A percentile compares a stretch with the other conserved stretches of the same genome.
Evolutionary conservation across 495 filamentous ascomycete species (phyloP).

Genomic region (Tuber umbilicatum): DNA sequence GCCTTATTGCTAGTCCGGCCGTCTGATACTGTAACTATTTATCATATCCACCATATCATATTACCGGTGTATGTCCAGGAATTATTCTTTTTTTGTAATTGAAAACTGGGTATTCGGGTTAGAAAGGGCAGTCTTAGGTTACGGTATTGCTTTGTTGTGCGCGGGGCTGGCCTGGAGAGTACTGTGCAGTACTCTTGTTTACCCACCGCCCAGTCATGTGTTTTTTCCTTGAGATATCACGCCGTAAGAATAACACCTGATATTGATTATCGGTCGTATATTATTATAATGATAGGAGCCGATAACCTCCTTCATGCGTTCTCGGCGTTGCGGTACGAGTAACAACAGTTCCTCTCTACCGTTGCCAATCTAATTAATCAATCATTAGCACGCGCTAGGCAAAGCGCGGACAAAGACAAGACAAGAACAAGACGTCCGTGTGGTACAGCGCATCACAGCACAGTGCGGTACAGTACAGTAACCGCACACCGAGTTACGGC

Average conservation of each 20-base stretch:
- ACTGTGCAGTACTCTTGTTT: background rate
- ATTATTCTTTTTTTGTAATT: background rate
- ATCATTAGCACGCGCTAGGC: background rate
- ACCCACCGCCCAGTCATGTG: background rate
- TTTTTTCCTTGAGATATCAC: background rate
- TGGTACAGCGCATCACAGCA: no score
- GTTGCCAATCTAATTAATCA: background rate
- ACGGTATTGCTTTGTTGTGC: background rate
- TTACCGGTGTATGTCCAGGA: background rate
- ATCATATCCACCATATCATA: background rate
- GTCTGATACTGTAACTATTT: background rate
- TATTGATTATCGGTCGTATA: no score
- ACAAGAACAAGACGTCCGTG: no score
- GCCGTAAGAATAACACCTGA: background rate
- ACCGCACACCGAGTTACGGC: no score
- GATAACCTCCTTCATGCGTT: background rate
- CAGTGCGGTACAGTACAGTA: no score
- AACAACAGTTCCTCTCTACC: background rate
- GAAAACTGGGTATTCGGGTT: background rate
- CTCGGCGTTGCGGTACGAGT: background rate
- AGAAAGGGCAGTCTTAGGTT: background rate
- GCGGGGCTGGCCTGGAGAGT: background rate
- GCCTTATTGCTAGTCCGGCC: background rate
- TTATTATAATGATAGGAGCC: background rate
- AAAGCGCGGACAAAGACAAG: no score